A percentile compares a stretch with the other conserved stretches of the same genome.
Evolutionary conservation across 169 alveolate genomes (phyloP).

Genomic region (Babesia divergens): DNA sequence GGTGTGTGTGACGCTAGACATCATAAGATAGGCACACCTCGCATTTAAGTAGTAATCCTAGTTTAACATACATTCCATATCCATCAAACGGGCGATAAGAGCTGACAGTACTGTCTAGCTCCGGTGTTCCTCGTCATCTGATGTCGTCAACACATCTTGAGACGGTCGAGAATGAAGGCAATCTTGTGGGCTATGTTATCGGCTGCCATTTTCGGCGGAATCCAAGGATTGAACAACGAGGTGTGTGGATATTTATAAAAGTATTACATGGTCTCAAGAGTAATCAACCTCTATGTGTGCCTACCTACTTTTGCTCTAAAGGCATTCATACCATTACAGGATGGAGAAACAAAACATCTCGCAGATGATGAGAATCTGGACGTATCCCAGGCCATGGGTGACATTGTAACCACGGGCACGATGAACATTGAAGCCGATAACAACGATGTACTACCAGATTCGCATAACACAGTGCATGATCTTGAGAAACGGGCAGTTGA

Average conservation of each 20-base stretch:
- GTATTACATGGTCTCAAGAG: too few relatives aligned
- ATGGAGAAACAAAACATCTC: background rate
- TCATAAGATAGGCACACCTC: too few relatives aligned
- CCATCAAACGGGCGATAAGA: too few relatives aligned
- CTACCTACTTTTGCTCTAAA: too few relatives aligned
- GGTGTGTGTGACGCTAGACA: too few relatives aligned
- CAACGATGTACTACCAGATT: background rate
- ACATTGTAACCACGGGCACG: background rate
- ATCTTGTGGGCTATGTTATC: background rate
- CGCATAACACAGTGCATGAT: conserved; percentile 2
- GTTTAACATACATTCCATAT: too few relatives aligned
- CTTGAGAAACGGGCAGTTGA: conserved; percentile 24
- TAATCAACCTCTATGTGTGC: too few relatives aligned
- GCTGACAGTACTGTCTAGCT: too few relatives aligned
- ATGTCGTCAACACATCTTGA: conserved; percentile 13
- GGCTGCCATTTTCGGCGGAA: background rate
- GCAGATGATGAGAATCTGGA: conserved; percentile 22
- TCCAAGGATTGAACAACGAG: background rate
- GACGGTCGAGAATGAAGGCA: background rate
- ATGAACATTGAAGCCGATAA: conserved; percentile 15
- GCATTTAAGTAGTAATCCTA: too few relatives aligned
- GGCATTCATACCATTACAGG: conserved; percentile 4
- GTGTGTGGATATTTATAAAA: conserved; percentile 9
- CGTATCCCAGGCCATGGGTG: conserved; percentile 1
- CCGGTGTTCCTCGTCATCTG: too few relatives aligned